Conservation (phyloP, 441 rosid species). For the Dalechampia spathulata region DNA sequence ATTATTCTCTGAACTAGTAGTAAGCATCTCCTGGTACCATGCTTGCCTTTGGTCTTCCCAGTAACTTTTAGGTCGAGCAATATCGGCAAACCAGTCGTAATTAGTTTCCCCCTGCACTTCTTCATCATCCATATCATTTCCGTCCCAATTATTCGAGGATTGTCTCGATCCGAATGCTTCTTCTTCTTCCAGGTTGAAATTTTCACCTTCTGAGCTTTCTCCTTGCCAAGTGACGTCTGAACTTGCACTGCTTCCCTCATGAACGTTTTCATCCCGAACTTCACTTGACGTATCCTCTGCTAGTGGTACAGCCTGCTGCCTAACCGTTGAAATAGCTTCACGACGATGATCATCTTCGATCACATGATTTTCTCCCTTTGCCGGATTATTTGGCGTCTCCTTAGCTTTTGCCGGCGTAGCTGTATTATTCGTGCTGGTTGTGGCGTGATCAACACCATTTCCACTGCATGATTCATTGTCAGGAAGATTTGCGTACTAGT, state of each 20-base stretch:
- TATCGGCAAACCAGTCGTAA: slow-evolving; percentile 61
- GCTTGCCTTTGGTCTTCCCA: slow-evolving; percentile 75
- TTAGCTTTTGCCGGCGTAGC: slow-evolving; percentile 8
- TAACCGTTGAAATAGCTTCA: slow-evolving; percentile 1
- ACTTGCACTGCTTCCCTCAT: slow-evolving; percentile 12
- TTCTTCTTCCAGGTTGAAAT: slow-evolving; percentile 12
- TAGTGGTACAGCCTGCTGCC: not conserved
- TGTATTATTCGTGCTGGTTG: slow-evolving; percentile 12
- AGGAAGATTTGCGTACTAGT: too few species aligned
- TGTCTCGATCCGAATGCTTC: slow-evolving; percentile 19
- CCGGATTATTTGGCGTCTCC: slow-evolving; percentile 11
- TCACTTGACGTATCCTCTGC: slow-evolving; percentile 5
- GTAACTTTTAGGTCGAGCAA: slow-evolving; percentile 75
- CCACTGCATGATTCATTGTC: slow-evolving; percentile 11
- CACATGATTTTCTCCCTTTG: slow-evolving; percentile 7
- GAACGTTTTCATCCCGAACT: slow-evolving; percentile 9
- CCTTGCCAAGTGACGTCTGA: slow-evolving; percentile 17
- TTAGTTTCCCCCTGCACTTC: slow-evolving; percentile 21
- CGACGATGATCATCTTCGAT: not conserved
- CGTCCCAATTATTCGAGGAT: slow-evolving; percentile 28
- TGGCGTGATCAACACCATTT: slow-evolving; percentile 22
- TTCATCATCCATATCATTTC: slow-evolving; percentile 25
- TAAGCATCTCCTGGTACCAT: slow-evolving; percentile 68
- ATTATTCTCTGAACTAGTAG: slow-evolving; percentile 35
- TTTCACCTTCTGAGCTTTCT: slow-evolving; percentile 5